Evolutionary conservation across 495 filamentous ascomycete genomes (phyloP), one percentile per base, ranked within the genome.

Genomic region (Rhizodiscina lignyota): DNA sequence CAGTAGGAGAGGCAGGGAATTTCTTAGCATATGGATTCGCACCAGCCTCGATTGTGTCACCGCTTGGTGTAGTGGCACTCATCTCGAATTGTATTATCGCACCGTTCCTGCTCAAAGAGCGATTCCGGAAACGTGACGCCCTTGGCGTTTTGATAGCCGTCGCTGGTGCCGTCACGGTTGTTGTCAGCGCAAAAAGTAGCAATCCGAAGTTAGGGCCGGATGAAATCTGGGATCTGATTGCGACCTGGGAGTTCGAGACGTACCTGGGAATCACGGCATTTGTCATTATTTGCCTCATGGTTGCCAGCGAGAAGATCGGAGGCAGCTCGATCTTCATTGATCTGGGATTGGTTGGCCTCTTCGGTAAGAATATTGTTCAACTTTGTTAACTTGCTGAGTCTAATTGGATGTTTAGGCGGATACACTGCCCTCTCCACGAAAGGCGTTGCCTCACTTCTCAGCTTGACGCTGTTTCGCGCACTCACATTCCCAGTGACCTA

Each of bases 21-120:
- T 97, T 97, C 54, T 65, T 97, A 36, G 89, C 89, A 3, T 97
- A 97, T 52, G 89, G 89, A 8, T 97, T 97, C 52, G 89, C 89
- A n/a, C 86, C 89, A 13, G 89, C 89, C 2, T 94, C 87, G 10
- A 94, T 97, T 41, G 89, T 97, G n/a, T 89, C 82, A 12, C 89
- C 89, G 1, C 62, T 97, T 11, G 89, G 89, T 6, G 89, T 97
- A 16, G 89, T 96, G 0, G 89, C 89, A 2, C 59, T 97, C 39
- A 74, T 97, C 18, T 92, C 85, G 31, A 97, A 97, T 54, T 96
- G 89, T 51, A 68, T 96, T 32, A 91, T 97, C 53, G 89, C 89
- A 5, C 89, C 89, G 19, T 72, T 85, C 46, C 66, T 97, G 59
- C 70, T 97, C 42, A 87, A 92, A 44, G 89, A 97, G 54, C 59